Evolutionary conservation across 1,284 basidiomycete species (phyloP), one percentile per base, ranked within the genome.

Genomic region (Ustilago tritici): DNA sequence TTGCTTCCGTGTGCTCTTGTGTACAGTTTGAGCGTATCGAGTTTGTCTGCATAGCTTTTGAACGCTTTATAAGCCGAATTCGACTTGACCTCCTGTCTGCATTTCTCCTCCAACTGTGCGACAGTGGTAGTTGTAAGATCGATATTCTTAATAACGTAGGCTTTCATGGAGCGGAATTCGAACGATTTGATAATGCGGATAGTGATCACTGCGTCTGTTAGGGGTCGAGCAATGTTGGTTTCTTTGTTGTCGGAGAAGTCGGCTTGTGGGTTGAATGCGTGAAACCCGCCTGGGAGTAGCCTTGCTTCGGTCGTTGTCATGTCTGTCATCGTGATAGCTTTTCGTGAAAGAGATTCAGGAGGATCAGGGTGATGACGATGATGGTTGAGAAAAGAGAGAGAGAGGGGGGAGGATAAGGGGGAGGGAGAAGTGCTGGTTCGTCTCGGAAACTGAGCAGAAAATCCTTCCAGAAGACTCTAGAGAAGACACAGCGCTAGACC

Each of bases 101-200:
- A 63, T 89, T 91, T 87, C 23, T 92, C 90, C 87, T 95, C 95
- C 67, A 99, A 89, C 73, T 90, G 87, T 2, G 90, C 91, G 9
- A 95, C 92, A 0, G 94, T 95, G 40, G 90, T 91, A 0, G 88
- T 89, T 76, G 92, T 91, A 65, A 97, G 90, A 85, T 99, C 92
- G 78, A 97, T 85, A 76, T 92, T 89, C 79, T 92, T 92, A 55
- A 98, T 89, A 40, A 99, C 92, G 73, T 98, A 90, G 82, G 91
- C 92, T 84, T 93, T 93, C 87, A 95, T 92, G 41, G 95, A 95
- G 60, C 96, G 91, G 86, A 91, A 98, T 83, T 92, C 92, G 86
- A 99, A 97, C 47, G 92, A 95, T 86, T 99, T 99, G 88, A 99
- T 94, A 76, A 98, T 90, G 38, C 96, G 91, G 50, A 98, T 86